These are phyloP conservation scores for Pestalotiopsis sp. DNA, from an alignment of 2,329 filamentous ascomycete species.

Conservation along the genomic window DNA sequence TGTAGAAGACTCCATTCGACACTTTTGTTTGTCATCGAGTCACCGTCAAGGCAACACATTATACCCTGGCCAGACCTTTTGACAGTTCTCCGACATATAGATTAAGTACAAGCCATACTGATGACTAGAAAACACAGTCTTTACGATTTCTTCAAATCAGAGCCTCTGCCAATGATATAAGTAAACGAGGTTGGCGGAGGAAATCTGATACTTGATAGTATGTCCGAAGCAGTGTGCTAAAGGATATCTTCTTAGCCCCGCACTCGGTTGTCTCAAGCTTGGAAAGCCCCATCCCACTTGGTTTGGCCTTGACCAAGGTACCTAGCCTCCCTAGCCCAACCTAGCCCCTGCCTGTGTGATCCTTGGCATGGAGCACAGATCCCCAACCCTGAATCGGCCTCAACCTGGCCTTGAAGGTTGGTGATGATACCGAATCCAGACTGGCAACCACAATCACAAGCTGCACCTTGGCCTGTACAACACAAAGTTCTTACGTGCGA, in stretches of 20 bases:
- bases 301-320: not conserved
- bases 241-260: not conserved
- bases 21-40: not conserved
- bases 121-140: no score
- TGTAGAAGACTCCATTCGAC: not conserved
- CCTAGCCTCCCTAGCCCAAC: not conserved
- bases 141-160: no score
- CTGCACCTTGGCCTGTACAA: not conserved
- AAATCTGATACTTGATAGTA: no score
- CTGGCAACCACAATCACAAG: not conserved
- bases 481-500: not conserved
- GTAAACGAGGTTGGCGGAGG: no score
- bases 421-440: not conserved
- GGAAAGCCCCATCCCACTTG: not conserved
- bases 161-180: no score
- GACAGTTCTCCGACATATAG: not conserved
- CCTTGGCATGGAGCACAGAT: conserved; percentile 8
- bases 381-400: not conserved
- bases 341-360: conserved; percentile 2
- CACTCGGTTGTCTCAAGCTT: not conserved
- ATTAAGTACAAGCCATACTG: no score
- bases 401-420: not conserved
- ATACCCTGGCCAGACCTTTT: not conserved
- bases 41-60: not conserved
- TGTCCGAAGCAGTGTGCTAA: no score